phyloP scores from a whole-genome alignment of 805 yeast genomes.

The Sugiyamaella americana region DNA sequence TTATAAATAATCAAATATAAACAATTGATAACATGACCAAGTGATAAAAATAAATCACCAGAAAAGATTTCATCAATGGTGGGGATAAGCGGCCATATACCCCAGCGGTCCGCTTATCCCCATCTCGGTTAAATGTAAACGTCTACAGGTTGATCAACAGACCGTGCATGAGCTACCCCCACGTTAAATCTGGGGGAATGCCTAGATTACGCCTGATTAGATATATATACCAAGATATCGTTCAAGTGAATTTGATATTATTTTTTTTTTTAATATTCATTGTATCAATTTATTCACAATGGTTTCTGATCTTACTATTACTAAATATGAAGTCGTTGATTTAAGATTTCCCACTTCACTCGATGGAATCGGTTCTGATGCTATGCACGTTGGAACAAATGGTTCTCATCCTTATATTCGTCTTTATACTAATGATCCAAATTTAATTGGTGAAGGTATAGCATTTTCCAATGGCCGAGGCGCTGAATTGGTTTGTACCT shows the following conservation, averaged over 20 bases:
- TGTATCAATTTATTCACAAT: not conserved
- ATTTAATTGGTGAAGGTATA: constrained; percentile 36
- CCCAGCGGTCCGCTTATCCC: constrained; percentile 1
- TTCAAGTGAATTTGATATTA: not conserved
- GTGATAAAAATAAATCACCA: too few relatives aligned
- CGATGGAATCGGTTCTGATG: constrained; percentile 37
- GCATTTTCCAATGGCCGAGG: constrained; percentile 38
- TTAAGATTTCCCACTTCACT: constrained; percentile 37
- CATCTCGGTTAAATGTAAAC: too few relatives aligned
- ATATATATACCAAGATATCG: not conserved
- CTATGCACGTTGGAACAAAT: constrained; percentile 36
- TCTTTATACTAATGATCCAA: constrained; percentile 27
- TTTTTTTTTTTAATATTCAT: too few relatives aligned
- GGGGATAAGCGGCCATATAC: not conserved
- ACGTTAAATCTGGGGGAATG: too few relatives aligned
- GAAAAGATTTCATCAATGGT: not conserved
- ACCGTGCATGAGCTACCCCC: too few relatives aligned
- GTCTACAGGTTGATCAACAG: too few relatives aligned
- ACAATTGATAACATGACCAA: too few relatives aligned
- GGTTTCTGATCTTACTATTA: constrained; percentile 20
- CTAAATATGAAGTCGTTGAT: constrained; percentile 29
- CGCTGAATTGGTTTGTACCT: constrained; percentile 32
- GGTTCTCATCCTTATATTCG: constrained; percentile 35
- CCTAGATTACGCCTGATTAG: too few relatives aligned
- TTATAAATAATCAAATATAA: too few relatives aligned